Evolutionary conservation across 768 basidiomycete genomes (phyloP).

Genomic region (Xerocomus spinulosus): DNA sequence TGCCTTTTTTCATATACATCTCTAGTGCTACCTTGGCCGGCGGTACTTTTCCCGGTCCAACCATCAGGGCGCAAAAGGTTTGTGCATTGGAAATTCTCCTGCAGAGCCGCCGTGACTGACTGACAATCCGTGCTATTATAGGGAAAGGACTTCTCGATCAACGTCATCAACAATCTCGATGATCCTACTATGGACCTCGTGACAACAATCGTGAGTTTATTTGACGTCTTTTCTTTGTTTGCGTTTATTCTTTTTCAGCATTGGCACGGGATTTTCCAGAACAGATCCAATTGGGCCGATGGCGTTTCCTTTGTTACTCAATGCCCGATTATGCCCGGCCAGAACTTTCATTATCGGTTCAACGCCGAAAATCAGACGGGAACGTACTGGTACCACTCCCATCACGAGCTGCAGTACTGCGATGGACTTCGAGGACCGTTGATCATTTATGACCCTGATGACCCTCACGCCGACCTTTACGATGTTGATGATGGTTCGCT

Average conservation of each 20-base stretch:
- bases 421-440: conserved; percentile 41
- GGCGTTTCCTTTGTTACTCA: conserved; percentile 42
- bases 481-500: conserved; percentile 44
- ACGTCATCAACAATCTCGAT: conserved; percentile 32
- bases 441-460: conserved; percentile 43
- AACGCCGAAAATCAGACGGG: conserved; percentile 36
- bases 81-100: not conserved
- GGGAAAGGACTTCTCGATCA: conserved; percentile 34
- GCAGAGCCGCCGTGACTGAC: not conserved
- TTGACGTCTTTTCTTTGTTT: not conserved
- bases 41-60: conserved; percentile 46
- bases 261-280: conserved; percentile 35
- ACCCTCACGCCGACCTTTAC: conserved; percentile 39
- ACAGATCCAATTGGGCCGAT: conserved; percentile 33
- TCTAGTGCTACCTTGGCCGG: conserved; percentile 41
- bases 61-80: conserved; percentile 42
- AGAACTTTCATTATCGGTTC: conserved; percentile 41
- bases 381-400: conserved; percentile 49
- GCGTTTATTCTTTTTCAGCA: conserved; percentile 18
- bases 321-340: conserved; percentile 39
- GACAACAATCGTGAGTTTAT: conserved; percentile 34
- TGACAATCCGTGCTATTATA: conserved; percentile 12
- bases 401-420: conserved; percentile 36
- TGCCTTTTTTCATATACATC: not conserved
- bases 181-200: conserved; percentile 32